Evolutionary conservation across 75 land plant genomes (phyloP), one percentile per base, ranked within the genome.

Genomic region (Adiantum capillusveneris): DNA sequence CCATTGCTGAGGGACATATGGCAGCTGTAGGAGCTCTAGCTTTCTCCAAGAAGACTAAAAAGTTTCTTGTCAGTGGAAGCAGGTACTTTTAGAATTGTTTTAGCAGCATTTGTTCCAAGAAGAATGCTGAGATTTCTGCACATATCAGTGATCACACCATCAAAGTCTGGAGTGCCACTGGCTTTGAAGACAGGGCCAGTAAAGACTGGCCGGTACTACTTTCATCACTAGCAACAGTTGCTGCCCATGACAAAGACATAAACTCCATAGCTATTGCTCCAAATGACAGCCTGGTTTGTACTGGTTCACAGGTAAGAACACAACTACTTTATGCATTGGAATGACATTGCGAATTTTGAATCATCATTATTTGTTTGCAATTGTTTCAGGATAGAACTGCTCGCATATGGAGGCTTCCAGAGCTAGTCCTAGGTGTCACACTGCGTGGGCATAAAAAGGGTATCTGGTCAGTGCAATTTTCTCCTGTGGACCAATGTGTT

Each of bases 241-340:
- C 83, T 25, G 96, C 98, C 6, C 98, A 94, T 78, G 85, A 81
- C 64, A 89, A 89, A 64, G 98, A 94, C 66, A 94, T 94, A 20
- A 94, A 89, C 66, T 76, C 85, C 29, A 25, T 94, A 31, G 87
- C 96, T 6, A 65, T 94, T 41, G 74, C 98, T 24, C 98, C 98
- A 52, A 81, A 89, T 71, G 98, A 93, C 66, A 73, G 62, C 51
- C 75, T 82, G 55, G 71, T 89, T 53, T 94, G 98, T 62, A 94
- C 87, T 61, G 98, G 90, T 51, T 94, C 98, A 31, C 87, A 85
- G 98, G 98, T 92, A 61, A 55, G 66, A 3, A 34, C 9, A 34
- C 9, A 9, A n/a, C 49, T 6, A 34, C 31, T 45, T 36, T 57
- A 6, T 66, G 24, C 18, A 31, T 55, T 26, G 6, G 27, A 55